Base-by-base conservation (phyloP, 2,329 filamentous ascomycete genomes). In the Aspergillus pseudoviridinutans region DNA sequence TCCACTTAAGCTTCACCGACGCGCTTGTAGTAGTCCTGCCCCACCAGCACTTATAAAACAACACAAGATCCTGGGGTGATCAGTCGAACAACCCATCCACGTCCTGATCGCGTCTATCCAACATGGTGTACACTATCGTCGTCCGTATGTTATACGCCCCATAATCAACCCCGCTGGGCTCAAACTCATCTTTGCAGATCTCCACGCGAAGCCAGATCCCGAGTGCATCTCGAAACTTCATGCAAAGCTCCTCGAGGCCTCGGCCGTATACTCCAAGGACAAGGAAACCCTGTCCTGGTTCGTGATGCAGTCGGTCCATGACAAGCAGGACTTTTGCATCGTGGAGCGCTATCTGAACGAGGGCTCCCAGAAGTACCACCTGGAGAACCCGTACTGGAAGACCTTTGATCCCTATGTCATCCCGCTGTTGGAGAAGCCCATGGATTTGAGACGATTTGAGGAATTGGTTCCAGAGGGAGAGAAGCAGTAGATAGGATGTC, bases 381-480 rank as follows among this genome's bases (percentile, higher is more conserved):
- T 87, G 20, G 81, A 83, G 67, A 89, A 89, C 73, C 87, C 87
- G 0, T 89, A 89, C 79, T 89, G 86, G 86, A 82, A 89, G 78
- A 89, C 87, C 0, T 90, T 91, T 66, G 87, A 90, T 70, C 86
- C 87, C 5, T 90, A 90, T 66, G 87, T 91, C 29, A 78, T 85
- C 50, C 88, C 88, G 2, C 69, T 91, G 57, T 74, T 91, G 52
- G 87, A 86, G 64, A 81, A 80, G 69, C 80, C 82, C 8, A 90
- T 90, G 87, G 88, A 91, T 70, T 71, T 91, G 60, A 78, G 87
- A 54, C 78, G 88, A 49, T 82, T 84, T 61, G 84, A 89, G 71
- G 88, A 91, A 74, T 88, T 66, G 84, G 32, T 17, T 38, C 32
- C 32, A 17, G 32, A 38, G 32, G 32, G 32, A 35, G 32, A 35